Base-by-base conservation (phyloP, 352 stramenopile species). In the Phytophthora lateralis region DNA sequence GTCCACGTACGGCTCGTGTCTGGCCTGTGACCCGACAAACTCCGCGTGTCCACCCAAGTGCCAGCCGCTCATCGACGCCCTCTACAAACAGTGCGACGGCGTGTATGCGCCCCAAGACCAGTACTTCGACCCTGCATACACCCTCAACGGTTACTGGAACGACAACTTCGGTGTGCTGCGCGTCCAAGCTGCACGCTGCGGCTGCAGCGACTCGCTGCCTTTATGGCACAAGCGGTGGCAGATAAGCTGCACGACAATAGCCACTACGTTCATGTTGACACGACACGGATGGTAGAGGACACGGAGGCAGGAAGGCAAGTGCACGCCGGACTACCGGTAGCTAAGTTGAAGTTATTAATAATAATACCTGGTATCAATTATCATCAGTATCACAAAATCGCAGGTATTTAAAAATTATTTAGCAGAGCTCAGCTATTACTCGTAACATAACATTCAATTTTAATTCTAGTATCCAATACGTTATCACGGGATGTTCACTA, bases 1-100 rank as follows among this genome's bases (percentile, higher is more conserved):
- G 11, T 73, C 74, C 12, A 79, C 76, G 24, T 85, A 86, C 48
- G 82, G 82, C 17, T 90, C 82, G 14, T 91, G 82, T 43, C 64
- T 91, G 34, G 67, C 62, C 1, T 91, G 82, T 54, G 60, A 71
- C 30, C 80, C 80, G 32, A 87, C 80, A 14, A 73, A 60, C 14
- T 76, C 75, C 29, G 67, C 60, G 38, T 91, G 82, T 48, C 80
- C 80, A 15, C 58, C 78, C 43, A 90, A 89, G 63, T 91, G 82
- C 63, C 82, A 91, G 45, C 53, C 80, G 43, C 76, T 91, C n/a
- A 81, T 91, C 44, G 55, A 89, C 47, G 76, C 82, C 30, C 60
- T 90, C 37, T 91, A 90, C 73, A 51, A 77, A 49, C 59, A 87
- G 43, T 91, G 82, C 59, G 75, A 88, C 60, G 69, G 64, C 9